Percentiles rank a stretch among this genome's conserved stretches.
phyloP scores from a whole-genome alignment of 306 rosid species.

The Adenanthera pavonina region DNA sequence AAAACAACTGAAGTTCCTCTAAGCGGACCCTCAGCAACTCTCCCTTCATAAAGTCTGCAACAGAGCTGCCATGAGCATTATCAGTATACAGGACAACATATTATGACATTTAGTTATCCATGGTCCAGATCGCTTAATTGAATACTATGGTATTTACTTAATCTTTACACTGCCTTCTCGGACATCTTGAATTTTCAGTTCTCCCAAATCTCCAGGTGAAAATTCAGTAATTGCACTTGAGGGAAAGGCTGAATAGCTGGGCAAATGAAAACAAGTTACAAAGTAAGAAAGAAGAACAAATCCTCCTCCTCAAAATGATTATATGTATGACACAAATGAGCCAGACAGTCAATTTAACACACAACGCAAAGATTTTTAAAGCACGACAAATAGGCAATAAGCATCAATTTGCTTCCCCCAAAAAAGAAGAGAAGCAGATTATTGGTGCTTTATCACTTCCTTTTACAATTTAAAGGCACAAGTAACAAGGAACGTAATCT shows the following conservation, averaged over 20 bases:
- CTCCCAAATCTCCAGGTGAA: slow-evolving; percentile 61
- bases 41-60: slow-evolving; percentile 95
- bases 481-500: background rate
- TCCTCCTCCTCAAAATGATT: background rate
- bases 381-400: background rate
- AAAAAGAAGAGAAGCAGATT: background rate
- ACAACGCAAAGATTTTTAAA: background rate
- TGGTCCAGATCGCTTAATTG: background rate
- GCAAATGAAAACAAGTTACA: background rate
- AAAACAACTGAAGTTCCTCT: slow-evolving; percentile 73
- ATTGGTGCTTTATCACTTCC: background rate
- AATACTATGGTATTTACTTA: slow-evolving; percentile 50
- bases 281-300: background rate
- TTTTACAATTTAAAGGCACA: background rate
- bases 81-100: slow-evolving; percentile 45
- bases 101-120: background rate
- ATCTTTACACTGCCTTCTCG: slow-evolving; percentile 92
- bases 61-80: slow-evolving; percentile 62
- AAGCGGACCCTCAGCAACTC: slow-evolving; percentile 82
- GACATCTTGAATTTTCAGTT: slow-evolving; percentile 75
- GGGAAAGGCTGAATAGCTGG: slow-evolving; percentile 66
- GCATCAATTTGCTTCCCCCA: background rate
- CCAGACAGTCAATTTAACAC: background rate
- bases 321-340: background rate
- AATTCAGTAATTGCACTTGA: slow-evolving; percentile 49